Evolutionary conservation across 345 rosid genomes (phyloP), one percentile per base, ranked within the genome.

Genomic region (Ricinus communis): DNA sequence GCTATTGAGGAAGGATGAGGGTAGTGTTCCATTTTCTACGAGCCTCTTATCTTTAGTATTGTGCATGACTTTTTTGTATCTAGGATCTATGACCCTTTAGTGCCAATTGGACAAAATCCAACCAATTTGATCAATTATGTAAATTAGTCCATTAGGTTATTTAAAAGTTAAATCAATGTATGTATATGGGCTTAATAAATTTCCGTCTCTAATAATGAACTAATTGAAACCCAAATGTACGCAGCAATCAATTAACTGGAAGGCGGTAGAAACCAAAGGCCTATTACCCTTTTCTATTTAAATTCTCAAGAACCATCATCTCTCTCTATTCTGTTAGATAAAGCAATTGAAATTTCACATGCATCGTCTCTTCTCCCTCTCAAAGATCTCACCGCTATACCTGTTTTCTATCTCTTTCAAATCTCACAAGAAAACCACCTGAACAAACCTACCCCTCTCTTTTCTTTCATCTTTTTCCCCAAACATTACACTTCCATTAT

Each of bases 401-500:
- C 62, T 51, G 45, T 15, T 33, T 46, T 27, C 62, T 72, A 53
- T 71, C 71, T 38, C 30, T 62, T 57, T 27, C 52, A 27, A 62
- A 19, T 33, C 65, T 76, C 85, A 84, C 85, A 74, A 74, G 85
- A 75, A 79, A 66, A 46, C 82, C 65, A 69, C 79, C 70, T 3
- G 3, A 13, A 70, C 14, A 22, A 25, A 0, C 60, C 62, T 62
- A 56, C 51, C 70, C 54, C 55, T 43, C 59, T 51, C 31, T 36
- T 52, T 40, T 68, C 9, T 36, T 40, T 18, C 36, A 5, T 57
- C 70, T n/a, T 31, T 41, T 60, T 38, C 70, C 59, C 6, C 38
- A 18, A 38, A 54, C 15, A 36, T 24, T 24, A 24, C 8, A 25
- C 19, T 27, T 18, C 15, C 38, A 4, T 14, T 7, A 60, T 58